Percentiles rank a stretch among this genome's conserved stretches.
phyloP scores from a whole-genome alignment of 306 rosid genomes.

The Casuarina glauca region DNA sequence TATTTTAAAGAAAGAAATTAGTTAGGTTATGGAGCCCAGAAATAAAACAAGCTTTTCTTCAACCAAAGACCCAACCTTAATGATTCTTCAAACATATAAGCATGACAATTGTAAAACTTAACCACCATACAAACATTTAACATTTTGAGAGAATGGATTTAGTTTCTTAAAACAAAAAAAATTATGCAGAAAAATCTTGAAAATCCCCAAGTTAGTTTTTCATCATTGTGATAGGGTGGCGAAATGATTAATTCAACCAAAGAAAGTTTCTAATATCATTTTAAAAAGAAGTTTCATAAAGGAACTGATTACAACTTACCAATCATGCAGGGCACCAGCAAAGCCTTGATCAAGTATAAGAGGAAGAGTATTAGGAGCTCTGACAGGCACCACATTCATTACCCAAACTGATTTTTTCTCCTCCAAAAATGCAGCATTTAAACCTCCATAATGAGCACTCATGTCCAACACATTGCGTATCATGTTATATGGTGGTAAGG shows the following conservation, averaged over 20 bases:
- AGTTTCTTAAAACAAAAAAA: background rate
- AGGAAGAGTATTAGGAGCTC: slow-evolving; percentile 75
- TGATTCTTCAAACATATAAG: background rate
- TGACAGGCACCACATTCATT: slow-evolving; percentile 91
- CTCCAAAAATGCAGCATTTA: slow-evolving; percentile 88
- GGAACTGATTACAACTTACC: slow-evolving; percentile 54
- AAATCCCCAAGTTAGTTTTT: background rate
- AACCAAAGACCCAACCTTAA: slow-evolving; percentile 9
- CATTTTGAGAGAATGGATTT: background rate
- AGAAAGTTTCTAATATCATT: background rate
- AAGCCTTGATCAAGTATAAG: slow-evolving; percentile 88
- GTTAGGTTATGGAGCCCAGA: slow-evolving; percentile 9
- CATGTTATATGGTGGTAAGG: slow-evolving; percentile 97
- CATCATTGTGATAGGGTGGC: background rate
- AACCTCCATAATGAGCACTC: slow-evolving; percentile 86
- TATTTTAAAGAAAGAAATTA: slow-evolving; percentile 8
- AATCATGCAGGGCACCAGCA: slow-evolving; percentile 91
- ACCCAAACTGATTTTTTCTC: slow-evolving; percentile 90
- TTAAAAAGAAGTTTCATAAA: slow-evolving; percentile 14
- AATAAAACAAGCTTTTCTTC: background rate
- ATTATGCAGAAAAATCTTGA: background rate
- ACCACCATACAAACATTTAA: background rate
- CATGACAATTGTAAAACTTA: background rate
- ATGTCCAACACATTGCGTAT: slow-evolving; percentile 95
- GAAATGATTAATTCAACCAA: slow-evolving; percentile 1